Evolutionary conservation across 495 filamentous ascomycete genomes (phyloP), one percentile per base, ranked within the genome.

Genomic region (Staphylotrichum longicolle): DNA sequence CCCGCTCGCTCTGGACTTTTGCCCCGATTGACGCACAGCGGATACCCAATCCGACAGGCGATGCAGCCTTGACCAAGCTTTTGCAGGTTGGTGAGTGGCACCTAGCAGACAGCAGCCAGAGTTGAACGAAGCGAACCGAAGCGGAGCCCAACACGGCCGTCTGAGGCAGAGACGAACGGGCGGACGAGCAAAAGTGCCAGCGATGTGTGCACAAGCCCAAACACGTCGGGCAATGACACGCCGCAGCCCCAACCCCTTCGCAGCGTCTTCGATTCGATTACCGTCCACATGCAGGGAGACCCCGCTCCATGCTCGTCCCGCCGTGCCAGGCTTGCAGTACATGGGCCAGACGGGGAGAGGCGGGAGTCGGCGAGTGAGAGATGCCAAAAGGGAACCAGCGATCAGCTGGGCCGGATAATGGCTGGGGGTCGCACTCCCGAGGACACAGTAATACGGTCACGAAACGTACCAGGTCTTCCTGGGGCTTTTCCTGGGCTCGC

Each of bases 31-130:
- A 27, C 34, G n/a, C n/a, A 41, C 34, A 10, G 46, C 46, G 20
- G 20, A 27, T 32, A 14, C 41, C 46, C 46, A 50, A 58, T 49
- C 56, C 35, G 56, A 44, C 56, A 32, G 8, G 37, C 14, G 46
- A 40, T 40, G 46, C 46, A 57, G 53, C 56, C 45, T 41, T 49
- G 45, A 30, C 15, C 56, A 49, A 44, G 40, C 8, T 55, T 54
- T 37, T 27, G 15, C 52, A 32, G 52, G 52, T n/a, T 53, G 51
- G 51, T 32, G 27, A 54, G 51, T 54, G 51, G 35, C 51, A 54
- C 51, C 15, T 27, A 20, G 12, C 50, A 32, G 11, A 37, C 35
- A 40, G 51, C 50, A 53, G 40, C 50, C 50, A n/a, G 37, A n/a
- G 34, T 27, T 54, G 51, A 27, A 27, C 20, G 20, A 27, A 27